Evolutionary conservation across 202 grass and related monocot genomes (phyloP).

Genomic region (Panicum hallii): DNA sequence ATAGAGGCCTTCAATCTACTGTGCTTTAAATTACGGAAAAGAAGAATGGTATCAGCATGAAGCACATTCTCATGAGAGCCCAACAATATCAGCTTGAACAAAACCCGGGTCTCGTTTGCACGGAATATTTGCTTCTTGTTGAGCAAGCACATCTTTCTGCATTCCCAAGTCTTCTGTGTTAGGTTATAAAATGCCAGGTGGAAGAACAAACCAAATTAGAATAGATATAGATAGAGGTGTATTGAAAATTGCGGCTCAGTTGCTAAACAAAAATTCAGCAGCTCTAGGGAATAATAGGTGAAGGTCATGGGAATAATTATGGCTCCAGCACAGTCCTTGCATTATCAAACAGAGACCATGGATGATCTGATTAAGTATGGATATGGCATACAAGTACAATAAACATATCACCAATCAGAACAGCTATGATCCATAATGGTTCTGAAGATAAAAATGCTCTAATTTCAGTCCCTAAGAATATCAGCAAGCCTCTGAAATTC

Average conservation of each 20-base stretch:
- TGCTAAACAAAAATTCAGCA: constrained; percentile 8
- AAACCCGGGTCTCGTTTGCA: constrained; percentile 41
- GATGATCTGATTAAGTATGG: constrained; percentile 21
- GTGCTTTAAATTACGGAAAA: constrained; percentile 34
- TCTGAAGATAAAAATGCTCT: not conserved
- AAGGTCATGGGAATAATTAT: not conserved
- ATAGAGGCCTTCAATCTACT: constrained; percentile 34
- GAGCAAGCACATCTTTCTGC: constrained; percentile 74
- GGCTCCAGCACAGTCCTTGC: not conserved
- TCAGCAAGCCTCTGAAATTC: not conserved
- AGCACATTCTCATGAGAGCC: constrained; percentile 40
- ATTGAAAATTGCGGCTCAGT: not conserved
- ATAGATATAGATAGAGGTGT: constrained; percentile 5
- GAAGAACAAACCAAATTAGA: constrained; percentile 38
- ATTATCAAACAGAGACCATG: not conserved
- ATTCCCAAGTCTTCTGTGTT: constrained; percentile 49
- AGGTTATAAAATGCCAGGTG: constrained; percentile 35
- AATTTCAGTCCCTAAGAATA: not conserved
- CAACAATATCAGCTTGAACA: constrained; percentile 32
- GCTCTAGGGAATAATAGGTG: not conserved
- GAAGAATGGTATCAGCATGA: constrained; percentile 35
- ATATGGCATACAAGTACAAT: not conserved
- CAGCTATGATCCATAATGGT: not conserved
- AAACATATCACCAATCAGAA: not conserved
- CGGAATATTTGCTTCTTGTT: constrained; percentile 35